Conservation (phyloP, 163 green algal genomes). For the Chlorella variabilis region DNA sequence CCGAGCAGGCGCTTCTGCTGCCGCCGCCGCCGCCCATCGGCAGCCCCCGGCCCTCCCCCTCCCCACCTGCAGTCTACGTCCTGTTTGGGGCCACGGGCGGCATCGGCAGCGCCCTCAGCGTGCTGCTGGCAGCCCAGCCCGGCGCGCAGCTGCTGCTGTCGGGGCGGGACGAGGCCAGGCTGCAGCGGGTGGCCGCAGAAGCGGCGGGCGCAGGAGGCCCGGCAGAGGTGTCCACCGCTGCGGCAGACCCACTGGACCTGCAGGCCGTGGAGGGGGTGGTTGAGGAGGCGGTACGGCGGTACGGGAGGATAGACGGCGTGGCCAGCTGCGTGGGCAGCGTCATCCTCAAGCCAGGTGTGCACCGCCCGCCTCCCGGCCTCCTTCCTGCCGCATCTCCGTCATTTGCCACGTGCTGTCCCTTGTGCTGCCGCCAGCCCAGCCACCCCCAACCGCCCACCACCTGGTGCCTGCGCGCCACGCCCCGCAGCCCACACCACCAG, state of each 20-base stretch:
- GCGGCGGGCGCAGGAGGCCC: conserved; percentile 2
- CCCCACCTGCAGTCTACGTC: conserved; percentile 69
- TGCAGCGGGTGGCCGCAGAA: conserved; percentile 49
- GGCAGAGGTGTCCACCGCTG: conserved; percentile 4
- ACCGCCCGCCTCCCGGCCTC: too few species aligned
- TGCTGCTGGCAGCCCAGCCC: conserved; percentile 52
- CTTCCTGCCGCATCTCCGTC: too few species aligned
- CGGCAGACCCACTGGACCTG: conserved; percentile 64
- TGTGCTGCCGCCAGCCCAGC: too few species aligned
- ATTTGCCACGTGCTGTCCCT: too few species aligned
- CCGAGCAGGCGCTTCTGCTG: too few species aligned
- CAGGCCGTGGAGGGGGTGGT: conserved; percentile 70
- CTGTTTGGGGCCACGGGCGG: conserved; percentile 80
- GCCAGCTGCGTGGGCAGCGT: conserved; percentile 81
- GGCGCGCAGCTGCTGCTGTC: conserved; percentile 69
- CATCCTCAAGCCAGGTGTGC: conserved; percentile 64
- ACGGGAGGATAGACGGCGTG: conserved; percentile 73
- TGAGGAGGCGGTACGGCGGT: conserved; percentile 38
- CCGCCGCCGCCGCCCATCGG: too few species aligned
- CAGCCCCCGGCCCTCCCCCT: too few species aligned
- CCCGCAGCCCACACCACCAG: conserved; percentile 65
- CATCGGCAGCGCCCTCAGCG: conserved; percentile 68
- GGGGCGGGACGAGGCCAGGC: conserved; percentile 60
- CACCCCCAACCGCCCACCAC: too few species aligned
- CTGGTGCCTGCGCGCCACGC: too few species aligned